Evolutionary conservation across 148 eudicot species (phyloP).

Genomic region (Fagopyrum tataricum): DNA sequence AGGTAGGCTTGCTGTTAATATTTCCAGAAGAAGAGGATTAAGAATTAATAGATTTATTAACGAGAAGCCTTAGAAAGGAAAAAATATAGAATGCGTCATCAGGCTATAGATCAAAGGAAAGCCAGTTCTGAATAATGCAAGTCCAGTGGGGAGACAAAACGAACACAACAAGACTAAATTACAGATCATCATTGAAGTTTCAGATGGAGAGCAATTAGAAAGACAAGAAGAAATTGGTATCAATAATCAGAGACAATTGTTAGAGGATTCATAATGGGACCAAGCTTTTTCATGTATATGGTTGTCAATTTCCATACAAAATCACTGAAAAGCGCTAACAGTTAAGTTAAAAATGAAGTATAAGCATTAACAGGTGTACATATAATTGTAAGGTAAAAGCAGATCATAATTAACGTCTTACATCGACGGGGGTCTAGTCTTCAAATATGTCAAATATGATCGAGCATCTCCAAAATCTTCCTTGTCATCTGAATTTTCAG

Average conservation of each 20-base stretch:
- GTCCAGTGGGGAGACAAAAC: not conserved
- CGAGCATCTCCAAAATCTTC: conserved; percentile 37
- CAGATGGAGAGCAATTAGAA: not conserved
- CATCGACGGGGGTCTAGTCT: conserved; percentile 87
- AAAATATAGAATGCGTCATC: not conserved
- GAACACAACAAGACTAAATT: not conserved
- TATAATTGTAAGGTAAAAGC: not conserved
- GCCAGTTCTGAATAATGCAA: not conserved
- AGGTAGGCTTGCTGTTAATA: not conserved
- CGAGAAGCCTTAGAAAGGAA: not conserved
- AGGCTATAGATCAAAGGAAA: not conserved
- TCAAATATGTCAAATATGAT: conserved; percentile 72
- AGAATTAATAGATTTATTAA: not conserved
- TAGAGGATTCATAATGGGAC: not conserved
- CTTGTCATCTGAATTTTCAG: conserved; percentile 22
- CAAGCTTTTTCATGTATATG: no score
- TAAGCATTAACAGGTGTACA: not conserved
- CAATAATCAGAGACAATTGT: not conserved
- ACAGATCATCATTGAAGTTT: not conserved
- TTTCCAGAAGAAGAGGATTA: not conserved
- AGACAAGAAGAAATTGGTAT: not conserved
- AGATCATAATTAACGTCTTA: conserved; percentile 18
- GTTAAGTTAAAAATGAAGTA: not conserved
- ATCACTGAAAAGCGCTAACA: not conserved
- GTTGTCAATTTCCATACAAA: no score